A percentile compares a stretch with the other conserved stretches of the same genome.
Evolutionary conservation across 805 yeast species (phyloP).

Genomic region (Teunomyces pallodes): DNA sequence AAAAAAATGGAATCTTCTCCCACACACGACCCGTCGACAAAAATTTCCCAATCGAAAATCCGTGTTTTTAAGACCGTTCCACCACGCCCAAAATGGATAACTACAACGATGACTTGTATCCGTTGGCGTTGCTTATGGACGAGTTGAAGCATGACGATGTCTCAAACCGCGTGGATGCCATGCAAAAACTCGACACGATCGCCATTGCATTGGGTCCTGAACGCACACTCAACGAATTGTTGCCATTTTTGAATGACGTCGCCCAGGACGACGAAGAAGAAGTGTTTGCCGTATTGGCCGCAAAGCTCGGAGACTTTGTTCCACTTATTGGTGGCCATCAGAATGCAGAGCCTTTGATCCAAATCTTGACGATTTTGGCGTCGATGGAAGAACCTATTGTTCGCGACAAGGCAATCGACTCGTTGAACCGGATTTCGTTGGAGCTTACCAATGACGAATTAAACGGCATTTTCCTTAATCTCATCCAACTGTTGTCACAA

Average conservation of each 20-base stretch:
- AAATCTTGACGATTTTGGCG: constrained; percentile 77
- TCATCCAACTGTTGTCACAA: constrained; percentile 72
- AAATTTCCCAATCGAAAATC: background rate
- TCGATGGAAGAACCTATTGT: constrained; percentile 96
- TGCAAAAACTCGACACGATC: constrained; percentile 90
- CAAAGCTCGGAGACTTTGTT: constrained; percentile 81
- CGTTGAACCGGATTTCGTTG: constrained; percentile 68
- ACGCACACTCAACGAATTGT: constrained; percentile 81
- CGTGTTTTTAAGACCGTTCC: background rate
- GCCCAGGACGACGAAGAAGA: constrained; percentile 98
- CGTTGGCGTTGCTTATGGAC: constrained; percentile 94
- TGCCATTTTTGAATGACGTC: constrained; percentile 86
- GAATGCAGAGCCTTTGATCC: constrained; percentile 50
- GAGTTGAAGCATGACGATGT: constrained; percentile 97
- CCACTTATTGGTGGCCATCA: constrained; percentile 83
- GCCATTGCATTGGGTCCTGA: constrained; percentile 94
- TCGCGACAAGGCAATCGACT: constrained; percentile 88
- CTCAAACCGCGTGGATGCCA: constrained; percentile 87
- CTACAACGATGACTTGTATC: constrained; percentile 69
- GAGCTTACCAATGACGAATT: constrained; percentile 65
- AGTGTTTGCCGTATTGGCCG: constrained; percentile 90
- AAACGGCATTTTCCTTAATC: constrained; percentile 63
- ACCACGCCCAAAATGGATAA: constrained; percentile 26
- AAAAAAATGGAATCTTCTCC: background rate
- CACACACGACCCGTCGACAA: constrained; percentile 1